Base-by-base conservation (phyloP, 768 basidiomycete species). In the Mycena galericulata region DNA sequence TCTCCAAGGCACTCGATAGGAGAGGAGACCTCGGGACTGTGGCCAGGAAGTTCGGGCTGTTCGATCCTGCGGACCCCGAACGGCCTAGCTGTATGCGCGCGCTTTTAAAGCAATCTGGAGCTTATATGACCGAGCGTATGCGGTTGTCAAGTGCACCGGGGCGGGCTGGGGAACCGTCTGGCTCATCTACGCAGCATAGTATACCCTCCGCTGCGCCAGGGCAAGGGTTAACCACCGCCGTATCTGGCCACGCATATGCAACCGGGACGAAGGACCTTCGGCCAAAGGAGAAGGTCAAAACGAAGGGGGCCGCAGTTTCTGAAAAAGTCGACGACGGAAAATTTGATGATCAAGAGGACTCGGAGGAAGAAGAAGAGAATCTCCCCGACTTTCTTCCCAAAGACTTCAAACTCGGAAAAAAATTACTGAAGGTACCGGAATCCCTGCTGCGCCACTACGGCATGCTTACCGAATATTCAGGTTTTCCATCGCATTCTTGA, bases 361-460 rank as follows among this genome's bases (percentile, higher is more conserved):
- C 26, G 24, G 47, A 66, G 30, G 68, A 66, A 3, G 68, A 62
- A 30, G 62, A 64, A 12, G 65, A 56, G n/a, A 26, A 38, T 27
- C 64, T 72, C 45, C 71, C 68, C 7, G 71, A 65, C 22, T n/a
- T 20, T 46, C 67, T 72, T 4, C 70, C 70, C 2, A 47, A 30
- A 5, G 59, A 62, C 8, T 72, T 69, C 68, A 72, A 67, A 43
- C 22, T 69, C 27, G 67, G 63, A 17, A 72, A 69, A 50, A 68
- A 69, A 46, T 8, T 58, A 14, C 38, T 65, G 22, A 72, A 72
- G 59, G 71, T 62, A 29, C 14, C 45, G 17, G 27, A 22, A 22
- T 10, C 4, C 32, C 27, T 46, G 12, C 10, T 38, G n/a, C 26
- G 22, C 22, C 11, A 17, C 7, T 4, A 27, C 3, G n/a, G 9